Evolutionary conservation across 371 early-diverging fungal genomes (phyloP).

Genomic region (Mucor irregularis): DNA sequence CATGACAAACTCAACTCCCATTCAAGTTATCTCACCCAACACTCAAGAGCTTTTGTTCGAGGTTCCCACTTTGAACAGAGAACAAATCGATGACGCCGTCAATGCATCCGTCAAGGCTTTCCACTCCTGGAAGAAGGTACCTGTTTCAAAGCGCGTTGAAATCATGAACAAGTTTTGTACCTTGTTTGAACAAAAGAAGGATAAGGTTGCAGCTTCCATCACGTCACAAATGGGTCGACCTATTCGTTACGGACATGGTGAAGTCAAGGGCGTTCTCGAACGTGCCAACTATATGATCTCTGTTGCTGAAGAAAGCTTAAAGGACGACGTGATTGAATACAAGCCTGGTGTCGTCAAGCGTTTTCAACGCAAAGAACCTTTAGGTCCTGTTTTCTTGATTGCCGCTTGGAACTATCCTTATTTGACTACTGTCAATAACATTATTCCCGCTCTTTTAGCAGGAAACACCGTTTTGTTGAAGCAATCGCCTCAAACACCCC

Average conservation of each 20-base stretch:
- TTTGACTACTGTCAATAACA: constrained; percentile 66
- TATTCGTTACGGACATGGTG: constrained; percentile 67
- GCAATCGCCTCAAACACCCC: constrained; percentile 83
- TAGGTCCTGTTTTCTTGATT: constrained; percentile 61
- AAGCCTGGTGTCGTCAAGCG: constrained; percentile 51
- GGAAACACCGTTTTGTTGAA: constrained; percentile 83
- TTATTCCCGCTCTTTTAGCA: constrained; percentile 77
- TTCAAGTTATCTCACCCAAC: constrained; percentile 43
- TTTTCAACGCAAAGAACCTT: constrained; percentile 72
- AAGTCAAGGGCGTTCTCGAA: constrained; percentile 72
- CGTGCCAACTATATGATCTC: constrained; percentile 77
- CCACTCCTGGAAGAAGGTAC: constrained; percentile 50
- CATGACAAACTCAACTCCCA: constrained; percentile 3
- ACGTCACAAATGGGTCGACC: constrained; percentile 80
- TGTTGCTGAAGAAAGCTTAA: constrained; percentile 65
- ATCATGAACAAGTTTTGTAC: constrained; percentile 59
- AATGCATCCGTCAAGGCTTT: constrained; percentile 49
- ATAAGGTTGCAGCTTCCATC: constrained; percentile 63
- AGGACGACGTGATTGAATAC: constrained; percentile 54
- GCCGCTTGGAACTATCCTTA: constrained; percentile 78
- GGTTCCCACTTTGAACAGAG: constrained; percentile 28
- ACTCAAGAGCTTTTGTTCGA: constrained; percentile 34
- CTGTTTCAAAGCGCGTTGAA: constrained; percentile 57
- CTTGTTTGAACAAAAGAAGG: constrained; percentile 59
- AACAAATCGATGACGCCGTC: constrained; percentile 50